These are phyloP conservation scores for Penstemon barbatus DNA, from an alignment of 257 asterid genomes.

Conservation along the genomic window DNA sequence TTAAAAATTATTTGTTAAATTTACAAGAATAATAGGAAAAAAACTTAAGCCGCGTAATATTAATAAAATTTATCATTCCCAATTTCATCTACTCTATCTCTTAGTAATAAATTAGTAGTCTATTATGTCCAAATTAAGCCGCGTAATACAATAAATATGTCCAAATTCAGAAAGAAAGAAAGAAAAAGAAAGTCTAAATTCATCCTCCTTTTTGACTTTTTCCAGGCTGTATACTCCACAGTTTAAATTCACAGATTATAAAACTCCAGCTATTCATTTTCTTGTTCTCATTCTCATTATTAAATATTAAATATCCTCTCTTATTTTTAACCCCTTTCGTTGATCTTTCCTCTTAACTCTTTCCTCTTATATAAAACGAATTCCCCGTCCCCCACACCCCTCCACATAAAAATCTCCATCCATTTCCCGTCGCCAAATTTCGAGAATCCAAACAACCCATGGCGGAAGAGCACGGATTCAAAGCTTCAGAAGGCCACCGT, in stretches of 20 bases:
- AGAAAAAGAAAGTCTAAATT: conserved; percentile 4
- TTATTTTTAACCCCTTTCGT: conserved; percentile 39
- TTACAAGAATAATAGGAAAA: too few relatives aligned
- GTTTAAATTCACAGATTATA: not conserved
- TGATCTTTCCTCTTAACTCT: conserved; percentile 45
- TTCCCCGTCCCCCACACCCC: conserved; percentile 22
- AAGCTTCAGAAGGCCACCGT: conserved; percentile 75
- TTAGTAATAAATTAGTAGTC: too few relatives aligned
- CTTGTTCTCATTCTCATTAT: conserved; percentile 30
- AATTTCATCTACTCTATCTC: too few relatives aligned
- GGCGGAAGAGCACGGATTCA: conserved; percentile 90
- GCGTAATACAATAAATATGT: too few relatives aligned
- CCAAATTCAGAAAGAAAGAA: not conserved
- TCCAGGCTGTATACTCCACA: conserved; percentile 43
- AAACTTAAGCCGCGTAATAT: too few relatives aligned
- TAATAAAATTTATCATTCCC: too few relatives aligned
- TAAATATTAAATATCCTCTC: conserved; percentile 29
- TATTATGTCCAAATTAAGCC: too few relatives aligned
- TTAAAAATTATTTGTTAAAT: too few relatives aligned
- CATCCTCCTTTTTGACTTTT: conserved; percentile 43
- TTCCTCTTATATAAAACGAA: conserved; percentile 26
- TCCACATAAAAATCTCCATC: conserved; percentile 21
- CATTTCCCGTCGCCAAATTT: not conserved
- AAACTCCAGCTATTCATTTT: conserved; percentile 5
- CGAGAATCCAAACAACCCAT: conserved; percentile 22